Evolutionary conservation across 2,329 filamentous ascomycete species (phyloP), one percentile per base, ranked within the genome.

Genomic region (Microascus cirrosus): DNA sequence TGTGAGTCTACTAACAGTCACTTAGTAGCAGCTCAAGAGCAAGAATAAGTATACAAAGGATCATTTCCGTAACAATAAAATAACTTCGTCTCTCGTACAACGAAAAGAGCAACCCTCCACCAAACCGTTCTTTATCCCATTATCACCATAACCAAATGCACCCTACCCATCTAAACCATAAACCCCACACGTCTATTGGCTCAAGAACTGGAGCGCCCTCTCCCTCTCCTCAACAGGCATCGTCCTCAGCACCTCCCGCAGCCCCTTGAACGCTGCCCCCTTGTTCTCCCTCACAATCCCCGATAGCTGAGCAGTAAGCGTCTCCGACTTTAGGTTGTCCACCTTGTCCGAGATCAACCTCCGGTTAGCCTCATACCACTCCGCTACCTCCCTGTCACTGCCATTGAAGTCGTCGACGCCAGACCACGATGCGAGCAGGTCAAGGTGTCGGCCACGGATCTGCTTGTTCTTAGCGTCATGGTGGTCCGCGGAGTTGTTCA

Each of bases 301-400:
- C n/a, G 73, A 71, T 61, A 79, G 69, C 64, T 79, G 73, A n/a
- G 67, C 66, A 18, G 76, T 70, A 53, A 78, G 79, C 50, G 83
- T 81, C 60, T 96, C 89, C 5, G 82, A 80, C 81, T 90, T 94
- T 67, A 97, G 78, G 13, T 78, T 74, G 71, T 96, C 91, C 32
- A 97, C 84, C 82, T 94, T 95, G 62, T 87, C 82, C 62, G 87
- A 81, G 55, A 99, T 84, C 48, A 77, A 75, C 78, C 93, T 90
- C 69, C 90, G 81, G 76, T 97, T 94, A 75, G 93, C 86, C 79
- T 99, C 94, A 70, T 96, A 97, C 94, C 94, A 99, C 65, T 86
- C 81, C 3, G 92, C 90, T 32, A 96, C 94, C 63, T 85, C 86
- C 65, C 83, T 83, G 71, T 99, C 94, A 62, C 90, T 84, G 60